A percentile compares a stretch with the other conserved stretches of the same genome.
phyloP scores from a whole-genome alignment of 257 asterid species.

The Nicotiana knightiana region DNA sequence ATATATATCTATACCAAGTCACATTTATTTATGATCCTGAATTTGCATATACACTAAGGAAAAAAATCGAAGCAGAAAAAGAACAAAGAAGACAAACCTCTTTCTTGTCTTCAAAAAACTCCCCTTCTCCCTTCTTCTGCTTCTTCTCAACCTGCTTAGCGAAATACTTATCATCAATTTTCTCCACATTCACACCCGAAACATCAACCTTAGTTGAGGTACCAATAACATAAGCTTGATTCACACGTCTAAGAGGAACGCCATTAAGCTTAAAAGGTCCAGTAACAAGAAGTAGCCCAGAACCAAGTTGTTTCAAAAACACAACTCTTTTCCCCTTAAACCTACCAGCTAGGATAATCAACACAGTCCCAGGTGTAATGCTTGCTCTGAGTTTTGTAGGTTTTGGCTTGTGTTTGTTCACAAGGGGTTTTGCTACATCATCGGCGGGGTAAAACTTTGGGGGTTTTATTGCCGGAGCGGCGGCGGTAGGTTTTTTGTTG shows the following conservation, averaged over 20 bases:
- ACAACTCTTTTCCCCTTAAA: conserved; percentile 18
- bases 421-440: conserved; percentile 4
- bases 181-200: conserved; percentile 11
- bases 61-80: background rate
- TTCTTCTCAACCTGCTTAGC: conserved; percentile 14
- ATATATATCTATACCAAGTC: background rate
- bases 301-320: conserved; percentile 7
- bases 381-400: conserved; percentile 7
- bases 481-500: background rate
- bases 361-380: conserved; percentile 9
- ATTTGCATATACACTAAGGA: background rate
- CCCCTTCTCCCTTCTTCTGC: conserved; percentile 16
- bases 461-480: background rate
- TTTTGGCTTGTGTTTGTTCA: conserved; percentile 3
- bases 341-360: conserved; percentile 13
- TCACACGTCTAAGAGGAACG: conserved; percentile 12
- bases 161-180: conserved; percentile 19
- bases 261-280: conserved; percentile 19
- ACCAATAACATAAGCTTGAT: conserved; percentile 18
- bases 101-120: conserved; percentile 12
- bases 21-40: background rate
- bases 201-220: conserved; percentile 15
- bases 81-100: conserved; percentile 1
- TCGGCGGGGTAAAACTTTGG: conserved; percentile 13
- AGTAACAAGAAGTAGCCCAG: conserved; percentile 1